phyloP scores from a whole-genome alignment of 352 stramenopile species.

The Pythium phragmitis region DNA sequence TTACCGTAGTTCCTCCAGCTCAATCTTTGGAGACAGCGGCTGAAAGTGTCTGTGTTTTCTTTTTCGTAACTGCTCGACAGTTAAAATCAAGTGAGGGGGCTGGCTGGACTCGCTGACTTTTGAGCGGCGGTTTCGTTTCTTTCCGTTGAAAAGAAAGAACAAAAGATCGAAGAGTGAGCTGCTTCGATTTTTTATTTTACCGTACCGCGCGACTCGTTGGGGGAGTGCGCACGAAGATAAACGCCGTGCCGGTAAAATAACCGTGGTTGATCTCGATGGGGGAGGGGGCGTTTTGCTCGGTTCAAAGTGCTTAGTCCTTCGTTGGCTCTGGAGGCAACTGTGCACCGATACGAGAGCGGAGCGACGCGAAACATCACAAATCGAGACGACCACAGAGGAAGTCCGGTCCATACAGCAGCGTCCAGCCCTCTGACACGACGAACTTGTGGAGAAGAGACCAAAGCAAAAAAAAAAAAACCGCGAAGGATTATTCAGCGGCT shows the following conservation, averaged over 20 bases:
- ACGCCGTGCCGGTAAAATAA: not conserved
- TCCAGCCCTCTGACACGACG: no score
- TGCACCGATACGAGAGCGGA: no score
- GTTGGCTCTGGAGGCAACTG: no score
- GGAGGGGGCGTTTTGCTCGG: not conserved
- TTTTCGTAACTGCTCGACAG: slow-evolving; percentile 9
- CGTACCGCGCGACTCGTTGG: not conserved
- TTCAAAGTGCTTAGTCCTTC: no score
- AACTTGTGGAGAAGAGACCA: no score
- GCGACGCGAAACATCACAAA: no score
- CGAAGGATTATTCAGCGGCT: not conserved
- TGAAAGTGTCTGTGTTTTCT: slow-evolving; percentile 21
- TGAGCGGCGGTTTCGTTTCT: slow-evolving; percentile 18
- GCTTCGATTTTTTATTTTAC: slow-evolving; percentile 12
- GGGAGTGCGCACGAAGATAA: slow-evolving; percentile 1
- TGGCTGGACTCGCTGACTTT: slow-evolving; percentile 8
- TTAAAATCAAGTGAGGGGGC: not conserved
- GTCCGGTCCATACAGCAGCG: no score
- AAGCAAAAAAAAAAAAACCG: no score
- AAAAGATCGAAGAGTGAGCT: slow-evolving; percentile 5
- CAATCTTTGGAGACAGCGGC: not conserved
- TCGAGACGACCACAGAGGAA: no score
- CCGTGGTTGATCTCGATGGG: slow-evolving; percentile 3
- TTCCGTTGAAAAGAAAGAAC: slow-evolving; percentile 30
- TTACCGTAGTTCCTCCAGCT: not conserved